A percentile compares a stretch with the other conserved stretches of the same genome.
Evolutionary conservation across 805 yeast species (phyloP).

Genomic region (Lipomyces spencermartinsiae): DNA sequence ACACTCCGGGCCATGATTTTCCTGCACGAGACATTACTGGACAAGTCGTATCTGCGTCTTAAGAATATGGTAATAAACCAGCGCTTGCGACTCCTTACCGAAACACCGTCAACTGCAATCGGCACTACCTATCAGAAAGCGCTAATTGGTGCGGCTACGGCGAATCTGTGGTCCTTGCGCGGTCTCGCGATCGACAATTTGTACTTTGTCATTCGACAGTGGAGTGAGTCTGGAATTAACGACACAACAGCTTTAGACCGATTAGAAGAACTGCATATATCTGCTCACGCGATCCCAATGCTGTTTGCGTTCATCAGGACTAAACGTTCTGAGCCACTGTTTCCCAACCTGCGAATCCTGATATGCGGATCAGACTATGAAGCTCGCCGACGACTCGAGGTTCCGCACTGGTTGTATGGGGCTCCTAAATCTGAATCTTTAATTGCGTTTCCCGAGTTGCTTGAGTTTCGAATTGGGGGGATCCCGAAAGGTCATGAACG

Average conservation of each 20-base stretch:
- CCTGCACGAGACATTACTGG: slow-evolving; percentile 27
- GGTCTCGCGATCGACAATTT: slow-evolving; percentile 28
- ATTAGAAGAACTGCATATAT: slow-evolving; percentile 24
- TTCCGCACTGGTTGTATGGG: slow-evolving; percentile 32
- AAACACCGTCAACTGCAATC: not conserved
- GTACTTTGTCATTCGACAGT: slow-evolving; percentile 27
- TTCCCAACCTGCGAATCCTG: slow-evolving; percentile 24
- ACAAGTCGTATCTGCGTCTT: slow-evolving; percentile 16
- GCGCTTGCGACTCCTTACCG: slow-evolving; percentile 1
- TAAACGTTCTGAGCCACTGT: slow-evolving; percentile 14
- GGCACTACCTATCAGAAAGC: not conserved
- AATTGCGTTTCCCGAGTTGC: slow-evolving; percentile 29
- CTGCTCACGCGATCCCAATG: slow-evolving; percentile 30
- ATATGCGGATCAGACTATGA: slow-evolving; percentile 27
- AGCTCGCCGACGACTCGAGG: slow-evolving; percentile 26
- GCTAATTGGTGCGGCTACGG: not conserved
- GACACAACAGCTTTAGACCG: slow-evolving; percentile 18
- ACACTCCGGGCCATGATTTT: slow-evolving; percentile 30
- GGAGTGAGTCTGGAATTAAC: slow-evolving; percentile 26
- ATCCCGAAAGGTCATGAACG: slow-evolving; percentile 5
- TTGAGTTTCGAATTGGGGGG: slow-evolving; percentile 24
- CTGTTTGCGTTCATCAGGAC: slow-evolving; percentile 30
- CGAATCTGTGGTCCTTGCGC: slow-evolving; percentile 15
- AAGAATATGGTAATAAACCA: slow-evolving; percentile 12
- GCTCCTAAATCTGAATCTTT: slow-evolving; percentile 10